phyloP scores from a whole-genome alignment of 805 yeast genomes.

The Dipodascus geniculatus region DNA sequence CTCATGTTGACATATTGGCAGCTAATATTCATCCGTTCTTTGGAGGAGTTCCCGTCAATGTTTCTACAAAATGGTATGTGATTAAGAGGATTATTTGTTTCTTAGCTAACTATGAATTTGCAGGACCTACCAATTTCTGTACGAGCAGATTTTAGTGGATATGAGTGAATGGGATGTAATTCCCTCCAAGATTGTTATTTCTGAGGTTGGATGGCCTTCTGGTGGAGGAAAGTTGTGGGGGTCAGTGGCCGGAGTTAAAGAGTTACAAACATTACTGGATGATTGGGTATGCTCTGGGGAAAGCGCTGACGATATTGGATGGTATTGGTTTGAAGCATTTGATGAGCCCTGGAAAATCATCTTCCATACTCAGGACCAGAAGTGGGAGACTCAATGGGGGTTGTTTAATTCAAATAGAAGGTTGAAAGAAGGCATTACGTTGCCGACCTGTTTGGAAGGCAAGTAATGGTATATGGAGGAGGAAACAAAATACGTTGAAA shows the following conservation, averaged over 20 bases:
- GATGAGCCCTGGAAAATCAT: constrained; percentile 61
- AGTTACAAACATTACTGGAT: constrained; percentile 37
- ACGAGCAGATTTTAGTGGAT: constrained; percentile 27
- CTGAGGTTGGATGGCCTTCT: constrained; percentile 69
- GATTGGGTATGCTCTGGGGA: constrained; percentile 40
- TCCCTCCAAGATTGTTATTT: constrained; percentile 30
- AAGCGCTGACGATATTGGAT: constrained; percentile 27
- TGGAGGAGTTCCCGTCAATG: constrained; percentile 39
- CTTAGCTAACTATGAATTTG: not conserved
- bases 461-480: not conserved
- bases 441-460: constrained; percentile 29
- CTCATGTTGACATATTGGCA: constrained; percentile 44
- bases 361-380: constrained; percentile 35
- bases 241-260: constrained; percentile 36
- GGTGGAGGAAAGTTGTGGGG: constrained; percentile 39
- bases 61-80: constrained; percentile 38
- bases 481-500: not conserved
- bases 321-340: constrained; percentile 59
- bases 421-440: constrained; percentile 29
- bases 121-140: constrained; percentile 32
- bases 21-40: constrained; percentile 61
- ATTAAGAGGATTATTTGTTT: not conserved
- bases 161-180: constrained; percentile 6
- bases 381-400: constrained; percentile 70
- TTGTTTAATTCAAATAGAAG: constrained; percentile 39